Evolutionary conservation across 208 protist species (phyloP).

Genomic region (Trypanosoma lewisi): DNA sequence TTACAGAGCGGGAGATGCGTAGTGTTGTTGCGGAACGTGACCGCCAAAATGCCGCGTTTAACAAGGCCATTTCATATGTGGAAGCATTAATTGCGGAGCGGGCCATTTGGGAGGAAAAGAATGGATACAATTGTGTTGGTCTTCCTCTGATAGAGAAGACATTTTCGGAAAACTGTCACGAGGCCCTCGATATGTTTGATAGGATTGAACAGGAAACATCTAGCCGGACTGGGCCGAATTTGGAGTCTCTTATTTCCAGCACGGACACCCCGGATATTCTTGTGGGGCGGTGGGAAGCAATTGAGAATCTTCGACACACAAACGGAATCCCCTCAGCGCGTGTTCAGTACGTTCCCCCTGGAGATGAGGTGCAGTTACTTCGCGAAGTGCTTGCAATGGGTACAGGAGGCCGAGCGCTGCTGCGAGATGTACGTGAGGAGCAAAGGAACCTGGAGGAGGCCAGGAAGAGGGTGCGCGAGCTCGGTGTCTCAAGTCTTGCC

Average conservation of each 20-base stretch:
- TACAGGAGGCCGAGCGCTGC: slow-evolving; percentile 50
- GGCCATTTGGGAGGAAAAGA: slow-evolving; percentile 56
- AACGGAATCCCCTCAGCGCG: slow-evolving; percentile 36
- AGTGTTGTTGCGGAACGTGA: slow-evolving; percentile 47
- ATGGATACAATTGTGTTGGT: slow-evolving; percentile 52
- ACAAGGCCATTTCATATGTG: slow-evolving; percentile 64
- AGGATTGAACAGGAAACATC: slow-evolving; percentile 8
- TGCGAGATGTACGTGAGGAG: slow-evolving; percentile 50
- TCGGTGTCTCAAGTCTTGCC: slow-evolving; percentile 21
- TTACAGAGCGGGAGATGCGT: slow-evolving; percentile 54
- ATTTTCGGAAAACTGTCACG: slow-evolving; percentile 40
- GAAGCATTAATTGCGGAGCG: slow-evolving; percentile 69
- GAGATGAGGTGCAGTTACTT: slow-evolving; percentile 63
- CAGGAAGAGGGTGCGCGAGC: slow-evolving; percentile 18
- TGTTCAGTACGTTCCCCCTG: slow-evolving; percentile 59
- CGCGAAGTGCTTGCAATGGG: slow-evolving; percentile 76
- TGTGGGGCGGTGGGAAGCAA: slow-evolving; percentile 42
- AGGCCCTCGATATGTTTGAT: slow-evolving; percentile 37
- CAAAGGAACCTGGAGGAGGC: slow-evolving; percentile 28
- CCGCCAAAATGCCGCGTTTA: slow-evolving; percentile 51
- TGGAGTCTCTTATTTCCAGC: background rate
- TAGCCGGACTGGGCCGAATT: background rate
- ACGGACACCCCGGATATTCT: slow-evolving; percentile 21
- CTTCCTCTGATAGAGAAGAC: slow-evolving; percentile 47
- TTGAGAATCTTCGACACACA: slow-evolving; percentile 31